Conservation (phyloP, 2,329 filamentous ascomycete species). For the Elsinoe arachidis region DNA sequence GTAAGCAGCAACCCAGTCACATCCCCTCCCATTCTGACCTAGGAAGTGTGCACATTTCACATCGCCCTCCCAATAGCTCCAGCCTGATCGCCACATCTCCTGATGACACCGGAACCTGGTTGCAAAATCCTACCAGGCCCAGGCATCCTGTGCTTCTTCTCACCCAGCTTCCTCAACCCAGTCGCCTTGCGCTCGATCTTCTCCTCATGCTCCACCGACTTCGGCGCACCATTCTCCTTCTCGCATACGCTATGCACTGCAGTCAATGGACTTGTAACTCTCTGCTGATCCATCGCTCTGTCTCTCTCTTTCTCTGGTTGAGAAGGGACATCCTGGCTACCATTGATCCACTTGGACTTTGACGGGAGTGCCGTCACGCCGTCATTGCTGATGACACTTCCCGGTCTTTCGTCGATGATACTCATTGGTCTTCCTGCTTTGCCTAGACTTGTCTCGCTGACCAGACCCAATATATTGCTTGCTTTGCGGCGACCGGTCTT, state of each 20-base stretch:
- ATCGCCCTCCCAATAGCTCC: background rate
- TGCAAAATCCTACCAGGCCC: background rate
- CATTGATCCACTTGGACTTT: background rate
- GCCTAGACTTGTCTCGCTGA: background rate
- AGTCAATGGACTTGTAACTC: background rate
- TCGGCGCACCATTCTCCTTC: background rate
- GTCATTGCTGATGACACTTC: slow-evolving; percentile 3
- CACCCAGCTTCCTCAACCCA: slow-evolving; percentile 5
- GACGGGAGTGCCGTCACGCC: background rate
- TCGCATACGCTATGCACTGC: background rate
- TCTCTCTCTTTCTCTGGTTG: background rate
- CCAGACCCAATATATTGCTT: background rate
- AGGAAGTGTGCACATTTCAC: background rate
- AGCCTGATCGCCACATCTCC: background rate
- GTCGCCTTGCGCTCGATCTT: background rate
- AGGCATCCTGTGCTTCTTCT: background rate
- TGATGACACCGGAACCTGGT: no score
- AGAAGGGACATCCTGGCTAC: background rate
- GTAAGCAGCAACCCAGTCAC: background rate
- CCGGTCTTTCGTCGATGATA: slow-evolving; percentile 12
- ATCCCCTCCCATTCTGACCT: no score
- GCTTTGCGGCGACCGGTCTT: slow-evolving; percentile 4
- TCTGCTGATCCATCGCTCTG: slow-evolving; percentile 1
- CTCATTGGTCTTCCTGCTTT: slow-evolving; percentile 8
- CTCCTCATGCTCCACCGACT: background rate